Percentiles rank a stretch among this genome's conserved stretches.
Conservation (phyloP, 164 flowering plant genomes). For the Liquidambar formosana region DNA sequence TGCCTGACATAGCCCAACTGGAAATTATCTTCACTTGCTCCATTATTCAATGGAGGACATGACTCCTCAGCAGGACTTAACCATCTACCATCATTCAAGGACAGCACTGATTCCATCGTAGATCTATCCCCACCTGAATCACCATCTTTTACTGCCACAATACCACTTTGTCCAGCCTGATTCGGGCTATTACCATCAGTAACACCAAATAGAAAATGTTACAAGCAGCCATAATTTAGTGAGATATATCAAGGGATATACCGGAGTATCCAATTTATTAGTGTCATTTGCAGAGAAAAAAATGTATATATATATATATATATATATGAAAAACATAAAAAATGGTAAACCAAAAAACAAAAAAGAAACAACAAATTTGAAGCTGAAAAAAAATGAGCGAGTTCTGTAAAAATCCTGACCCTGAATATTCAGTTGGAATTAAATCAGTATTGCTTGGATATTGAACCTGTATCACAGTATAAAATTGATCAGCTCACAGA, state of each 20-base stretch:
- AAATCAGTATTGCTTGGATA: conserved; percentile 81
- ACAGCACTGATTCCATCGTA: conserved; percentile 77
- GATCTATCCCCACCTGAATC: conserved; percentile 39
- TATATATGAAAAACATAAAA: no score
- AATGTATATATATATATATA: no score
- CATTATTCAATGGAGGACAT: conserved; percentile 22
- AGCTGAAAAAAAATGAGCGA: no score
- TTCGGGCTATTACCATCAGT: conserved; percentile 45
- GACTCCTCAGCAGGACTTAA: conserved; percentile 40
- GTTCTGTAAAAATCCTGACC: no score
- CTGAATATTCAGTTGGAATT: no score
- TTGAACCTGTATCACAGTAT: conserved; percentile 78
- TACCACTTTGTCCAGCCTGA: conserved; percentile 48
- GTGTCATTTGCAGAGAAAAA: no score
- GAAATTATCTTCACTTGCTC: conserved; percentile 37
- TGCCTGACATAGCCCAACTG: conserved; percentile 58
- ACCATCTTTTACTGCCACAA: conserved; percentile 36
- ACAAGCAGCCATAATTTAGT: conserved; percentile 15
- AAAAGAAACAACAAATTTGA: no score
- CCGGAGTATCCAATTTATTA: no score
- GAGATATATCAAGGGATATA: background rate
- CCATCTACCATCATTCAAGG: conserved; percentile 95
- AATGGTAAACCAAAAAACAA: no score
- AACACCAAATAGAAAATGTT: conserved; percentile 13
- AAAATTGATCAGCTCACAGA: no score